A percentile compares a stretch with the other conserved stretches of the same genome.
Evolutionary conservation across 306 rosid genomes (phyloP).

Genomic region (Trifolium pratense): DNA sequence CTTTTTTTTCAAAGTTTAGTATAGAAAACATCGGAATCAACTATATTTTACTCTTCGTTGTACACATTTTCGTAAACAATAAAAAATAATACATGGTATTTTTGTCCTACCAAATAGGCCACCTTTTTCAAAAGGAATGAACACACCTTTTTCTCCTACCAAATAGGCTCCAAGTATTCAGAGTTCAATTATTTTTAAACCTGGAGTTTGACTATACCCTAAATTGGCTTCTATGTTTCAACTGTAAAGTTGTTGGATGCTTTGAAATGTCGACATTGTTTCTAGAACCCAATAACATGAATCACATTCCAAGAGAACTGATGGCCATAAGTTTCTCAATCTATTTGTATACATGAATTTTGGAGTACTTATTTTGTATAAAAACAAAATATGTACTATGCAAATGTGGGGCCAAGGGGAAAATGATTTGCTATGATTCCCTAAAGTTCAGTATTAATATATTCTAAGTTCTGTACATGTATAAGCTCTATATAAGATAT

Average conservation of each 20-base stretch:
- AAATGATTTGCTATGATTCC: slow-evolving; percentile 2
- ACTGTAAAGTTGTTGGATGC: background rate
- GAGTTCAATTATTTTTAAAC: slow-evolving; percentile 7
- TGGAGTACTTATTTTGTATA: background rate
- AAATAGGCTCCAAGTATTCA: background rate
- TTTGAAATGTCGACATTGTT: background rate
- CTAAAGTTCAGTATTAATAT: background rate
- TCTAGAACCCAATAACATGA: background rate
- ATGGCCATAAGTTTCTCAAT: background rate
- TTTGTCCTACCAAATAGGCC: too few relatives aligned
- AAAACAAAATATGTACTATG: background rate
- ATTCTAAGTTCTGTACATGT: background rate
- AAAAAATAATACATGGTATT: background rate
- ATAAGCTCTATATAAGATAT: background rate
- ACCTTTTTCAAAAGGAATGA: too few relatives aligned
- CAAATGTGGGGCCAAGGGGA: background rate
- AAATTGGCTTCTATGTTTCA: background rate
- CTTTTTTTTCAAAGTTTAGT: background rate
- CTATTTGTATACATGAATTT: slow-evolving; percentile 9
- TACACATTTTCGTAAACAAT: background rate
- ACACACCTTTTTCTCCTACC: background rate
- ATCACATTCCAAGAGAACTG: slow-evolving; percentile 3
- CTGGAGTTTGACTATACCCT: background rate
- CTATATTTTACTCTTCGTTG: background rate
- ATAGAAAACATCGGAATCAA: slow-evolving; percentile 3